Base-by-base conservation (phyloP, 2,329 filamentous ascomycete species). In the Xylariaceae sp. region DNA sequence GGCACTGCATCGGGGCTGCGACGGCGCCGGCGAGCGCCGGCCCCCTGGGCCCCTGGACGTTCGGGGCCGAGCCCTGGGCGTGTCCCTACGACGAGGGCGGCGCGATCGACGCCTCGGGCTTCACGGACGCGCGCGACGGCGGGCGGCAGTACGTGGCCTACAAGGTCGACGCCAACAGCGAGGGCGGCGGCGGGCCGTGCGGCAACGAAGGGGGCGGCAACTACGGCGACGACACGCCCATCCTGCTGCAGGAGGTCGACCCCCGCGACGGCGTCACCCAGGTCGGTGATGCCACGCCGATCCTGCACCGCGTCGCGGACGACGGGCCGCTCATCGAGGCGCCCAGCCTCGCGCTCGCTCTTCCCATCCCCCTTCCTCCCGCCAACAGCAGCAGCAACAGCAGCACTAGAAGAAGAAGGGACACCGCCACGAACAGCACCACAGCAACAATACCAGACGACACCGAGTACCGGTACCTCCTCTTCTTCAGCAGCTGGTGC, bases 131-230 rank as follows among this genome's bases (percentile, higher is more conserved):
- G 52, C n/a, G n/a, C n/a, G n/a, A n/a, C 9, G 64, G 68, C 27
- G 71, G 70, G 19, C 64, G 53, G 19, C 65, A 68, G 5, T 83
- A 79, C 49, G 63, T 83, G 5, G 57, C 72, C 8, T 83, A 78
- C 60, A 83, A 83, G 53, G 61, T 81, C 17, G 78, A 83, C 52
- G 77, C 77, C 23, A 82, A 81, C 55, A 63, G 61, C 37, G 54
- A 70, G 22, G 60, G 60, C 4, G 36, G 53, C 26, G 60, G 59
- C n/a, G 59, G 62, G 32, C 63, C 66, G 39, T 70, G 65, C 39
- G 52, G 56, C 27, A 72, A 69, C 40, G 60, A 51, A n/a, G 53
- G 61, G 12, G 51, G 53, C 16, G 64, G 63, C 8, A 45, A 59
- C 9, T 46, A 52, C 9, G 36, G 58, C 11, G 46, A 52, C 9